These are phyloP conservation scores for Neurospora terricola DNA, from an alignment of 495 filamentous ascomycete genomes.

Conservation along the genomic window DNA sequence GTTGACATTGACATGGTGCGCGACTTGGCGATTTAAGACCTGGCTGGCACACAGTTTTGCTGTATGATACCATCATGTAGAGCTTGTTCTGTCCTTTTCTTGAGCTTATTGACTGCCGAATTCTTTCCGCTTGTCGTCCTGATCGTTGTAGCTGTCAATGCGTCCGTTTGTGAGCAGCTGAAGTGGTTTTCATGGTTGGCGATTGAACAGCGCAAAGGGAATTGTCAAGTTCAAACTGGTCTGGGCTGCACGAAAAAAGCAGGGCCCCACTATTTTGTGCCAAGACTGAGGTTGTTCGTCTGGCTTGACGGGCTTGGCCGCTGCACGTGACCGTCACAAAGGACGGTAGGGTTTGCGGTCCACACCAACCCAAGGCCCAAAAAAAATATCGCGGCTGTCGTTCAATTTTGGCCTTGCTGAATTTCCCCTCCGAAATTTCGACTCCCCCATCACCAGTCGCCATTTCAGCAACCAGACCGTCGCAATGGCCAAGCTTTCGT, in stretches of 20 bases:
- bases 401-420: constrained; percentile 20
- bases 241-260: neutral
- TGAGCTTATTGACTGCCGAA: neutral
- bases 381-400: constrained; percentile 24
- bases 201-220: neutral
- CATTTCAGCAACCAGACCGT: constrained; percentile 24
- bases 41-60: neutral
- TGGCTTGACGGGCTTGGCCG: neutral
- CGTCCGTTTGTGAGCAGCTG: neutral
- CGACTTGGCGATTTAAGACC: neutral
- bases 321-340: constrained; percentile 21
- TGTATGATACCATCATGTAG: neutral
- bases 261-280: neutral
- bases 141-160: neutral
- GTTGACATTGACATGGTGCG: neutral
- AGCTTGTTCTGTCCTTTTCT: neutral
- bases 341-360: constrained; percentile 27
- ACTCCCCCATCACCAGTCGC: constrained; percentile 24
- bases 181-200: neutral
- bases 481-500: constrained; percentile 45
- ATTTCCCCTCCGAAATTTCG: constrained; percentile 24
- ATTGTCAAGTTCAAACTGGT: neutral
- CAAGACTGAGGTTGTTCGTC: neutral
- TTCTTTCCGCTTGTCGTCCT: neutral
- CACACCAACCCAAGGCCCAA: constrained; percentile 17